A percentile compares a stretch with the other conserved stretches of the same genome.
Evolutionary conservation across 441 rosid species (phyloP).

Genomic region (Dalechampia spathulata): DNA sequence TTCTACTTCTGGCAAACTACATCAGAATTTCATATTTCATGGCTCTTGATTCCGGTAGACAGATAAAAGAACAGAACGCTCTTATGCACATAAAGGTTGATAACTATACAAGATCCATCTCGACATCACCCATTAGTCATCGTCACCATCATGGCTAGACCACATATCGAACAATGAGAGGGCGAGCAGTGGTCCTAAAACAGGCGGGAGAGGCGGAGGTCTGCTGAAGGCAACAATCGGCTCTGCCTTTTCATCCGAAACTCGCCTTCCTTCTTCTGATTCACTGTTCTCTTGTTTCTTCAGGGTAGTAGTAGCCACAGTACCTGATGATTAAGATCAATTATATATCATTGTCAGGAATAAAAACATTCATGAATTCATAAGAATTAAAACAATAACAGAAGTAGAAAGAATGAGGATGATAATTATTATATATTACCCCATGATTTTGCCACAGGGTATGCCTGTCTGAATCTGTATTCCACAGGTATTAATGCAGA

Average conservation of each 20-base stretch:
- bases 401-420: neutral
- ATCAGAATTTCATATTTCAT: too few relatives aligned
- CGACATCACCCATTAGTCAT: constrained; percentile 18
- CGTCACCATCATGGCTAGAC: constrained; percentile 40
- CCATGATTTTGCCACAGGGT: constrained; percentile 22
- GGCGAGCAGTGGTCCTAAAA: constrained; percentile 45
- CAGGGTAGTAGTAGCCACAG: constrained; percentile 33
- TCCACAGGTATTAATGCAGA: constrained; percentile 18
- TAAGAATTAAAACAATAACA: neutral
- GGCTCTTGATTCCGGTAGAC: too few relatives aligned
- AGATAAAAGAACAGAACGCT: too few relatives aligned
- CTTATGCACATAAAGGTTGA: neutral
- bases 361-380: neutral
- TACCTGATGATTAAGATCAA: constrained; percentile 25
- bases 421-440: constrained; percentile 19
- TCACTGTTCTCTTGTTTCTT: constrained; percentile 23
- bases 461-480: constrained; percentile 25
- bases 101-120: neutral
- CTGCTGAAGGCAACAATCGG: constrained; percentile 51
- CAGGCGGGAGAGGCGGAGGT: constrained; percentile 48
- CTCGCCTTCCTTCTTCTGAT: constrained; percentile 7
- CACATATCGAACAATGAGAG: constrained; percentile 42
- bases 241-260: constrained; percentile 26
- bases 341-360: neutral
- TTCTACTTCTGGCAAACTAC: too few relatives aligned